Base-by-base conservation (phyloP, 352 stramenopile species). In the Phytophthora pini region DNA sequence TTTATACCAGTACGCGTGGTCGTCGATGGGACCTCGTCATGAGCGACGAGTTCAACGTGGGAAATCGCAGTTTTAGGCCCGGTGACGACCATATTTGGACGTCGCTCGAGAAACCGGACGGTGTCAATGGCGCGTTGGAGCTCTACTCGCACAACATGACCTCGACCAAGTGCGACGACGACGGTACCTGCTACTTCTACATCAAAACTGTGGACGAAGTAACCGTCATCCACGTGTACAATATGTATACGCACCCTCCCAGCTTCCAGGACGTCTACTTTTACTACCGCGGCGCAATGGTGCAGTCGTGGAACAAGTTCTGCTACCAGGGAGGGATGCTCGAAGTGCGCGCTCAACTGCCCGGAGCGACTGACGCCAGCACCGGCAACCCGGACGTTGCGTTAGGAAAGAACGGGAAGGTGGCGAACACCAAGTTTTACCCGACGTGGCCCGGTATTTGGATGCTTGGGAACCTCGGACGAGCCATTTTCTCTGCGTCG, bases 251-350 rank as follows among this genome's bases (percentile, higher is more conserved):
- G 6, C 70, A 74, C 27, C 76, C 76, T 43, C 76, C 76, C 5
- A 72, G 44, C n/a, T 88, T 76, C 55, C 39, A 82, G 43, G 70
- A 71, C 15, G 72, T 78, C 44, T 38, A 69, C 32, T 90, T 87
- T 52, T 74, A 46, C 51, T 90, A 91, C 47, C 76, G 77, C n/a
- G 87, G 77, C 11, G 93, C 75, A 4, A 98, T 98, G 92, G 54
- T 98, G 2, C 92, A 98, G 71, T 86, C 74, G 0, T 98, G 93
- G 94, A 98, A 98, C 67, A 98, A 98, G 54, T 98, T 98, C 66
- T 98, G 94, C 73, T 98, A 98, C 64, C 95, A 96, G 32, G 94
- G 93, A 4, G 94, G 94, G 7, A 90, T 98, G 61, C 66, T 98
- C 11, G 92, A 98, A 61, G 76, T 97, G 2, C 68, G 84, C 32